Evolutionary conservation across 2,329 filamentous ascomycete genomes (phyloP), one percentile per base, ranked within the genome.

Genomic region (Chaetomiaceae sp.): DNA sequence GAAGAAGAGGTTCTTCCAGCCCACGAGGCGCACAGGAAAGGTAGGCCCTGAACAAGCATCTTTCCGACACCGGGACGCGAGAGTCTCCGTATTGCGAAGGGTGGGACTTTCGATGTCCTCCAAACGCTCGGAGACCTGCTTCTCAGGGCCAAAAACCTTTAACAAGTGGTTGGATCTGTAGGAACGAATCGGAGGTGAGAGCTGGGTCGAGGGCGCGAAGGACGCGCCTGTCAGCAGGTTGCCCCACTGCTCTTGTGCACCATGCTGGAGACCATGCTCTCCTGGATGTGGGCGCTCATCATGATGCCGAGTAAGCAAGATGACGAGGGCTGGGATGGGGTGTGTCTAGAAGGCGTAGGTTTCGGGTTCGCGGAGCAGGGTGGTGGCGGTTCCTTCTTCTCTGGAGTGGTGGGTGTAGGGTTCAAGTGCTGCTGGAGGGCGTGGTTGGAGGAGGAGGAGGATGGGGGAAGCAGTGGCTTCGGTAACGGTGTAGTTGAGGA

Each of bases 161-260:
- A n/a, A n/a, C n/a, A n/a, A n/a, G n/a, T n/a, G n/a, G n/a, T n/a
- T n/a, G n/a, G n/a, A n/a, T n/a, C n/a, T n/a, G n/a, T n/a, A n/a
- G n/a, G n/a, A n/a, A n/a, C n/a, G n/a, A n/a, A n/a, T n/a, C n/a
- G n/a, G n/a, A n/a, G n/a, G n/a, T n/a, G n/a, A n/a, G n/a, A n/a
- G n/a, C n/a, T n/a, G n/a, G n/a, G n/a, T n/a, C n/a, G n/a, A n/a
- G n/a, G n/a, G 83, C 22, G 90, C 85, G 54, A 95, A 77, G 0
- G 91, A 86, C 51, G 90, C 91, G 23, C 86, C 89, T 43, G 89
- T 80, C 50, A 97, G 79, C 61, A 97, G 79, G 64, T 84, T 84
- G 22, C 92, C 92, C 92, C 92, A 97, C 70, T 96, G 91, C n/a
- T n/a, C 66, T 86, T 86, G 72, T 97, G 92, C 44, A 97, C 81